Conservation (phyloP, 225 moss, liverwort and hornwort species). For the Pleurozium schreberi region DNA sequence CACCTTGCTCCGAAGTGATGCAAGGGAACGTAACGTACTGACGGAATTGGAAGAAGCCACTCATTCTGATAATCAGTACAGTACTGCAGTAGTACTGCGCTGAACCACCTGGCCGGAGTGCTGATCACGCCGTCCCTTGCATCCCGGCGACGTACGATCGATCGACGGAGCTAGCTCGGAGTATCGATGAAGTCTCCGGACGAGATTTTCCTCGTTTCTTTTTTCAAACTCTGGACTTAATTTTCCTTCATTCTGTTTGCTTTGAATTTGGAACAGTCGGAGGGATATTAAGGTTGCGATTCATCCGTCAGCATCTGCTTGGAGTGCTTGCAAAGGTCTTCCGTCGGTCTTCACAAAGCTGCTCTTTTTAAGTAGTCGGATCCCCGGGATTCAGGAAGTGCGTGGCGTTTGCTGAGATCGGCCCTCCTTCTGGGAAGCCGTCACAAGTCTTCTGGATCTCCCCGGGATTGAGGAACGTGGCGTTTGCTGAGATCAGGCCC, state of each 20-base stretch:
- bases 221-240: no score
- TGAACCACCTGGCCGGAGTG: no score
- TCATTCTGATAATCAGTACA: no score
- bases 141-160: neutral
- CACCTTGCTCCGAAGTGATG: neutral
- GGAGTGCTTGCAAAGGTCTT: neutral
- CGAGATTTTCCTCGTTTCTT: no score
- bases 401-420: neutral
- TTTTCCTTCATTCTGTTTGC: no score
- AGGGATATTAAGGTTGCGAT: neutral
- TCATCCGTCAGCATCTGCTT: neutral
- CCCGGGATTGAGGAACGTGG: neutral
- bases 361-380: no score
- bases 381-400: neutral
- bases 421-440: neutral
- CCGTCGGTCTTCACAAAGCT: neutral
- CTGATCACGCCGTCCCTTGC: neutral
- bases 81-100: no score
- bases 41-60: no score
- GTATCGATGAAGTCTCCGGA: no score
- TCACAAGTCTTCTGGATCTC: neutral
- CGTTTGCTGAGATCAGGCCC: neutral
- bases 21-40: no score
- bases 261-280: neutral
- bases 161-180: no score